Base-by-base conservation (phyloP, 768 basidiomycete genomes). In the Porpolomopsis calyptriformis region DNA sequence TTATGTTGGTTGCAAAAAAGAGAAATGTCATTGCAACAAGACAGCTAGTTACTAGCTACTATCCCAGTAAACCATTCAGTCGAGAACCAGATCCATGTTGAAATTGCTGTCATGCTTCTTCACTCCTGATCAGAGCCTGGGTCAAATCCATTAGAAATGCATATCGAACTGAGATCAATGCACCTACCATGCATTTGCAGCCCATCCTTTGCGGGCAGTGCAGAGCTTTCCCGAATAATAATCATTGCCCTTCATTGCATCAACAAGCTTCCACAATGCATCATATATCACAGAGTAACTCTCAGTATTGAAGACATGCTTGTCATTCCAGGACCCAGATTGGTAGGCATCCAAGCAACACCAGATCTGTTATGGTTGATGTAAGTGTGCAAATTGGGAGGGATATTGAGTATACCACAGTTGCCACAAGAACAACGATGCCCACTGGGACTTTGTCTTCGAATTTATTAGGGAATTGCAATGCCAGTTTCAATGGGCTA, bases 351-450 rank as follows among this genome's bases (percentile, higher is more conserved):
- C 10, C 7, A 41, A 14, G 23, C 18, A 22, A 41, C 40, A 41
- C 26, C 26, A 24, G 18, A 41, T 41, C 40, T 41, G 18, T 19
- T 19, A 42, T 11, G 25, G 37, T 10, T 39, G 37, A 12, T 39
- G 20, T 19, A 39, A 39, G 11, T 11, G n/a, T 10, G n/a, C n/a
- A 10, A 39, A 11, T 19, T 39, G 10, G n/a, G 18, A 14, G 18
- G 33, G 14, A 34, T 4, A 14, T 12, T 12, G 14, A 34, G 14
- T 14, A 27, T 43, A 53, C 45, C 36, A 39, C 48, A 19, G 53
- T 51, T 38, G 51, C 45, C 18, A 46, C 47, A 12, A 34, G 33
- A n/a, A n/a, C n/a, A n/a, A n/a, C n/a, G n/a, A n/a, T n/a, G n/a
- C n/a, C n/a, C n/a, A n/a, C n/a, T n/a, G n/a, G n/a, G n/a, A n/a